Evolutionary conservation across 2,329 filamentous ascomycete species (phyloP).

Genomic region (Massarina eburnea): DNA sequence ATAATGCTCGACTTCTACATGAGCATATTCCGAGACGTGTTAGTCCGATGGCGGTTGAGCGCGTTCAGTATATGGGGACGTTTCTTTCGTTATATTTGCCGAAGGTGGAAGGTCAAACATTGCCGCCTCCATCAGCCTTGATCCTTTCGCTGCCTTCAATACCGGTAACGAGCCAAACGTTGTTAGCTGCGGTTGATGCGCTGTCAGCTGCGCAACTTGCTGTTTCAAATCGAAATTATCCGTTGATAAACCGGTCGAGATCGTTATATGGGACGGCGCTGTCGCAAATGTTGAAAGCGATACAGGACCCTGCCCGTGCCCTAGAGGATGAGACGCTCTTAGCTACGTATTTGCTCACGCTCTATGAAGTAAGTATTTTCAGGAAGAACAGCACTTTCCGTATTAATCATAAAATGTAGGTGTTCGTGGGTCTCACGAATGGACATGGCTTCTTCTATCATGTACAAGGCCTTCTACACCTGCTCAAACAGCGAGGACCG

Average conservation of each 20-base stretch:
- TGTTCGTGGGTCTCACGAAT: conserved; percentile 37
- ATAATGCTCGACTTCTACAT: conserved; percentile 16
- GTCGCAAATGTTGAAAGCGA: conserved; percentile 32
- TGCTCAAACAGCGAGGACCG: conserved; percentile 36
- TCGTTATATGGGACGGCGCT: conserved; percentile 39
- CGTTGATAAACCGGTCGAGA: conserved; percentile 36
- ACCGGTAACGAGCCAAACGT: conserved; percentile 33
- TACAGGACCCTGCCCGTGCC: conserved; percentile 27
- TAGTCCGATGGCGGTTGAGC: conserved; percentile 38
- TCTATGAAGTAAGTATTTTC: conserved; percentile 31
- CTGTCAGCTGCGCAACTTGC: conserved; percentile 39
- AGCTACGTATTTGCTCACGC: conserved; percentile 37
- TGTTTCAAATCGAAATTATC: conserved; percentile 30
- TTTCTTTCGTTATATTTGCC: conserved; percentile 39
- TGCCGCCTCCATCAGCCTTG: conserved; percentile 39
- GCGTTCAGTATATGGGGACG: conserved; percentile 36
- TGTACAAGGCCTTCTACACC: conserved; percentile 37
- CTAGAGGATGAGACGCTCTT: conserved; percentile 38
- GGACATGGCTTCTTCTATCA: conserved; percentile 43
- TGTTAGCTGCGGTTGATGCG: conserved; percentile 36
- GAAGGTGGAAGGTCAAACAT: conserved; percentile 24
- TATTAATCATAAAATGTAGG: conserved; percentile 14
- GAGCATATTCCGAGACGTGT: conserved; percentile 31
- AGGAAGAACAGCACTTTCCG: background rate
- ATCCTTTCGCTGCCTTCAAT: conserved; percentile 35